Evolutionary conservation across 108 stramenopile species (phyloP), one percentile per base, ranked within the genome.

Genomic region (Pelagomonas calceolata): DNA sequence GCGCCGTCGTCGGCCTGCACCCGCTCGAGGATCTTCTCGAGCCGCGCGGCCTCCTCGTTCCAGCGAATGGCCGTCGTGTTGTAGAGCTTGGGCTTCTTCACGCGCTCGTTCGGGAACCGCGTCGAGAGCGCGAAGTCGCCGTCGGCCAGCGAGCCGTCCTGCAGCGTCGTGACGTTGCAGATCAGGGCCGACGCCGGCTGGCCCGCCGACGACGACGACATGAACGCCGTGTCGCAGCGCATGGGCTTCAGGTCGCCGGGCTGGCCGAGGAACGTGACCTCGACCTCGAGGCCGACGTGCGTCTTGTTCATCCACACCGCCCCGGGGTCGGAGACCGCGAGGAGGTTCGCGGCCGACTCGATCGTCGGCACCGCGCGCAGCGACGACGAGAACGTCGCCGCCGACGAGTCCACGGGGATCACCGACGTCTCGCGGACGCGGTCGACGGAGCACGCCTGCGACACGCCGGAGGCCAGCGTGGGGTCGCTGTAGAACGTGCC

Each of bases 401-500:
- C 70, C 33, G 76, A 66, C 29, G 70, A 44, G 46, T 75, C 68
- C 17, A 83, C 78, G 69, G 64, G 68, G 65, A 85, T 77, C 60
- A 77, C 71, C 31, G 75, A 73, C 45, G 85, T 85, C 29, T 67
- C 43, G 63, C 74, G 77, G 60, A 79, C 66, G n/a, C 82, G 78
- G 0, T 68, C 44, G 0, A 66, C 72, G 18, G 68, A 36, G 69
- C 88, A 89, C 65, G 69, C 83, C 76, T 79, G 85, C 78, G 67
- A 88, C 70, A 68, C 90, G 32, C 85, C 88, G 68, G 82, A 71
- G 17, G 46, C 66, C 66, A 75, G 81, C 64, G 75, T 63, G 67
- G 85, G 88, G 71, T 89, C 89, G 15, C 84, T 87, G 75, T 83
- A 89, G 69, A 86, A 91, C 66, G 73, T 67, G 4, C 90, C 90